Base-by-base conservation (phyloP, 257 asterid genomes). In the Anisodus tanguticus region DNA sequence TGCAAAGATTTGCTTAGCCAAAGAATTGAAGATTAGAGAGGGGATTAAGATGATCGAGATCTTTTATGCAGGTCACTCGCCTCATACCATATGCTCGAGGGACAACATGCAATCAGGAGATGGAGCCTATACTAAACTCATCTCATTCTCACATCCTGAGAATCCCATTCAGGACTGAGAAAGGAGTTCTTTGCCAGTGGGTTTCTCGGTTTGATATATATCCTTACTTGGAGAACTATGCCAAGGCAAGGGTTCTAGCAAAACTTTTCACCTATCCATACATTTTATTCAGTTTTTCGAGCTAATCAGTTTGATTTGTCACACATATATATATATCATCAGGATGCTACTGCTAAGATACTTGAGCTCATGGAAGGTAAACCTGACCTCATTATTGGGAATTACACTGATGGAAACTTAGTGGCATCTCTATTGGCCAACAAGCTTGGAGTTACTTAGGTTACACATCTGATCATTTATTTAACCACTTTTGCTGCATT, bases 401-500 rank as follows among this genome's bases (percentile, higher is more conserved):
- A 95, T 88, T 95, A 95, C 86, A 91, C 95, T 3, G 98, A 95
- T 71, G 98, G 98, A 81, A 95, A 95, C 89, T 84, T 95, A 80
- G 98, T 92, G 43, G 98, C 98, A 81, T 91, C 98, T 79, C 83
- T 91, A 81, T 91, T 91, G 87, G 94, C 98, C 63, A 89, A 87
- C 85, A 93, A 91, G 90, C 97, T 95, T 85, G 97, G 95, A 89
- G 96, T 89, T 16, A 89, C 96, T 70, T 93, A 88, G 93, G 98
- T 93, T 37, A 35, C 26, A 13, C 4, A 4, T 41, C 60, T 77
- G 45, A 53, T 69, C 54, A 39, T 35, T 64, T 66, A 6, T 17
- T 9, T 69, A 13, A 69, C 8, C 81, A 53, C 2, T 51, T 53
- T 53, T 53, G 43, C 31, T 53, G 63, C 82, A 53, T 53, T 77